Percentiles rank a stretch among this genome's conserved stretches.
These are phyloP conservation scores for Trebouxiophyceae sp. DNA, from an alignment of 163 green algal genomes.

Conservation along the genomic window DNA sequence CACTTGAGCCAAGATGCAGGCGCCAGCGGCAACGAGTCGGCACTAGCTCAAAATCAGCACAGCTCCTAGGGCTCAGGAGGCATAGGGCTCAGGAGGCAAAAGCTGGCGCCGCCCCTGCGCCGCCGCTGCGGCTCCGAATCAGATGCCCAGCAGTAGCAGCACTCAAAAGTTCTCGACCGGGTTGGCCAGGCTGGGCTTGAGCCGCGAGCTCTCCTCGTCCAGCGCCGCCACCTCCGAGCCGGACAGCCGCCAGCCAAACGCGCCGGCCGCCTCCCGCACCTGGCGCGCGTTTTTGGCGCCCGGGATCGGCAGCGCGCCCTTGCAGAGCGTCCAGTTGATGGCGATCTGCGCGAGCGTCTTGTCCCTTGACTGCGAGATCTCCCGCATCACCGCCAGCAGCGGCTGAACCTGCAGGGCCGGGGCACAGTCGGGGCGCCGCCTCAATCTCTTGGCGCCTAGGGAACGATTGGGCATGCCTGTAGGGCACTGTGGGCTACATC, in stretches of 20 bases:
- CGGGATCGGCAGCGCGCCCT: conserved; percentile 77
- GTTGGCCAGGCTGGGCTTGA: conserved; percentile 2
- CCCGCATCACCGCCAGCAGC: conserved; percentile 49
- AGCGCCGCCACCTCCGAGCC: conserved; percentile 43
- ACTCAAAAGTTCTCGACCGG: conserved; percentile 14
- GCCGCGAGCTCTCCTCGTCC: conserved; percentile 8
- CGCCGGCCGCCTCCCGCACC: conserved; percentile 35
- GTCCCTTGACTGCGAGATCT: conserved; percentile 39
- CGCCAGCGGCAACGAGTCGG: no score
- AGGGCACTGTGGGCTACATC: no score
- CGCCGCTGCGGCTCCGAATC: no score
- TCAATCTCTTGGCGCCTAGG: no score
- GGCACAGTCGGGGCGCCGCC: no score
- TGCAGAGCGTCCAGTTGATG: conserved; percentile 82
- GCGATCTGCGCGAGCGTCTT: conserved; percentile 48
- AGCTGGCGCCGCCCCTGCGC: no score
- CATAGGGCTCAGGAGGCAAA: no score
- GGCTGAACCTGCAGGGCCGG: conserved; percentile 38
- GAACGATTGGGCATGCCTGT: no score
- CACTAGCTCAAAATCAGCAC: no score
- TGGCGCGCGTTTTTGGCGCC: conserved; percentile 55
- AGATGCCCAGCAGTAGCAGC: neutral
- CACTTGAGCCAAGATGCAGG: no score
- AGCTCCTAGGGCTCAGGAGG: no score
- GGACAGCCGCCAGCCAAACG: conserved; percentile 67